Evolutionary conservation across 129 eudicot genomes (phyloP).

Genomic region (Escallonia rubra): DNA sequence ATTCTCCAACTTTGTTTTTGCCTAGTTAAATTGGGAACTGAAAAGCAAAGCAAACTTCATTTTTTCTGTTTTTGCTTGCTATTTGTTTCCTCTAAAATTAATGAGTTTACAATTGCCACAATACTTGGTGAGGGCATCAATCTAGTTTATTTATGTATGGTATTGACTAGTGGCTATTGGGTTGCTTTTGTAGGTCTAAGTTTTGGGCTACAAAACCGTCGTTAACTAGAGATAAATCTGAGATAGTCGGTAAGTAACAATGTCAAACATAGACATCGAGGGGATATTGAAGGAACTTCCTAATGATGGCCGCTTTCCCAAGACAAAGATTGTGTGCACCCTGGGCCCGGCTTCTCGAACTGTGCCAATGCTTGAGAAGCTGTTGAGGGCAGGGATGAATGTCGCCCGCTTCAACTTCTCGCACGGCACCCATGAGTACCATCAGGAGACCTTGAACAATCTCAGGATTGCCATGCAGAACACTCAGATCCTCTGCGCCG

Average conservation of each 20-base stretch:
- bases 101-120: too few species aligned
- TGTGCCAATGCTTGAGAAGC: conserved; percentile 79
- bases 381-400: conserved; percentile 84
- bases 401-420: conserved; percentile 90
- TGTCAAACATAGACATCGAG: conserved; percentile 84
- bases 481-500: conserved; percentile 73
- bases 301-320: conserved; percentile 51
- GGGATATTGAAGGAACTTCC: conserved; percentile 79
- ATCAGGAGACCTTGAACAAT: conserved; percentile 78
- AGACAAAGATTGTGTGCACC: conserved; percentile 93
- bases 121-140: too few species aligned
- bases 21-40: too few species aligned
- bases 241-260: conserved; percentile 8
- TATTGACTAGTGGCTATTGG: too few species aligned
- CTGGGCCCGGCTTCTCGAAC: conserved; percentile 84
- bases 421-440: conserved; percentile 87
- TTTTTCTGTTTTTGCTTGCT: too few species aligned
- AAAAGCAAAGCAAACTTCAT: too few species aligned
- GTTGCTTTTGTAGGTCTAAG: too few species aligned
- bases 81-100: too few species aligned
- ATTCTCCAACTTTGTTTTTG: too few species aligned
- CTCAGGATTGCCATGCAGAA: conserved; percentile 69
- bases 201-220: too few species aligned
- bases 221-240: too few species aligned
- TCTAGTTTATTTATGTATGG: too few species aligned